Base-by-base conservation (phyloP, 164 flowering plant species). In the Stephania japonica region DNA sequence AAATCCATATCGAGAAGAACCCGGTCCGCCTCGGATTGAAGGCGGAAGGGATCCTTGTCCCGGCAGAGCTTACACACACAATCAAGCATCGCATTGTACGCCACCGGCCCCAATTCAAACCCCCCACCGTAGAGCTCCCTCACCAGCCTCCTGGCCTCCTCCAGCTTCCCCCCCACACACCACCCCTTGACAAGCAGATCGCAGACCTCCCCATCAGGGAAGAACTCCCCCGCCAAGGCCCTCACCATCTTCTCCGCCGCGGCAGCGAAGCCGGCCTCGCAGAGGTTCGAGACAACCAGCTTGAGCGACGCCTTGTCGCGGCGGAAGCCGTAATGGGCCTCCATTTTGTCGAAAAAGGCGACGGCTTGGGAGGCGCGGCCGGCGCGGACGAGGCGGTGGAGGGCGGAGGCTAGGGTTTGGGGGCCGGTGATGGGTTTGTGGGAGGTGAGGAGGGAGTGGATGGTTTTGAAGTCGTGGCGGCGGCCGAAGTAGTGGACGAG, bases 121-220 rank as follows among this genome's bases (percentile, higher is more conserved):
- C 99, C 98, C 27, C 99, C 99, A 26, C 98, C 77, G 66, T 83
- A 78, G 87, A 96, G 92, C 83, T 96, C 99, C 65, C 83, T 90
- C 0, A 87, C 88, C 71, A 96, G 79, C 71, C 97, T 82, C 74
- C 74, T 79, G 0, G 96, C 99, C 76, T 96, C 93, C 8, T 89
- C 98, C 7, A 90, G 82, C 82, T 92, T 93, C 82, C 87, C 94
- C 79, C 85, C 91, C n/a, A 84, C 84, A 77, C 95, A 93, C 98
- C 99, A 96, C 13, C 98, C 99, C 43, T 81, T 86, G 18, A 93
- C 82, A 75, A 96, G 79, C 78, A 85, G 38, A 79, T 93, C 92
- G 76, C 98, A 93, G 0, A 89, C 81, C 13, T 67, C 5, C 65
- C 92, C 91, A 75, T 90, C 91, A 0, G 98, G 99, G 63, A 96